Base-by-base conservation (phyloP, 106 monocot species). In the Dioscorea dumetorum region DNA sequence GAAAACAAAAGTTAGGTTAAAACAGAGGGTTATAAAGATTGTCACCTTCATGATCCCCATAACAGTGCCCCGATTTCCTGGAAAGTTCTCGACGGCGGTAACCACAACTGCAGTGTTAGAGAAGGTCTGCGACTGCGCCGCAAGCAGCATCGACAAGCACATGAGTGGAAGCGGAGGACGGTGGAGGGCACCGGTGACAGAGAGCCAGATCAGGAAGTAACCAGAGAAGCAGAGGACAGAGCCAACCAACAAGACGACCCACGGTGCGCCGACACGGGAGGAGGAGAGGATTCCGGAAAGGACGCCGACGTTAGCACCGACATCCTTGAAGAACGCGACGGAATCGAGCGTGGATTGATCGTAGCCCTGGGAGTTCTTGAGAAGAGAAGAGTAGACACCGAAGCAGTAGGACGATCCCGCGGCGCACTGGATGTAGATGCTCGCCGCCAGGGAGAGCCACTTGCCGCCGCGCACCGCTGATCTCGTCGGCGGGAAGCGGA, bases 41-140 rank as follows among this genome's bases (percentile, higher is more conserved):
- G 35, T 18, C 34, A 91, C 94, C 88, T 95, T 95, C 94, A 95
- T 91, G 85, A 91, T 91, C 48, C 94, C 94, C 63, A 95, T 78
- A 24, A 81, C 88, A 35, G 91, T 91, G 58, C 94, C 94, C 0
- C 94, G 79, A 60, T 62, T 76, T 2, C 67, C 72, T 0, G 94
- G 91, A 49, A 95, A 95, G 58, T 91, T 95, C 77, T 79, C 73
- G n/a, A 88, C 91, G 9, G 85, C 85, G 4, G 78, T 74, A 63
- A 95, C 94, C 18, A 88, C 84, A 50, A 85, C 61, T 5, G 88
- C 85, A 12, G 95, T 95, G 51, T 95, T 95, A 57, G 79, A 81
- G 69, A 91, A 95, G 4, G 91, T 95, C 79, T 91, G 88, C 1
- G 85, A 65, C 18, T 88, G 95, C 4, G 88, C 95, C 0, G 91